Evolutionary conservation across 495 filamentous ascomycete species (phyloP).

Genomic region (Thermochaetoides thermophila): DNA sequence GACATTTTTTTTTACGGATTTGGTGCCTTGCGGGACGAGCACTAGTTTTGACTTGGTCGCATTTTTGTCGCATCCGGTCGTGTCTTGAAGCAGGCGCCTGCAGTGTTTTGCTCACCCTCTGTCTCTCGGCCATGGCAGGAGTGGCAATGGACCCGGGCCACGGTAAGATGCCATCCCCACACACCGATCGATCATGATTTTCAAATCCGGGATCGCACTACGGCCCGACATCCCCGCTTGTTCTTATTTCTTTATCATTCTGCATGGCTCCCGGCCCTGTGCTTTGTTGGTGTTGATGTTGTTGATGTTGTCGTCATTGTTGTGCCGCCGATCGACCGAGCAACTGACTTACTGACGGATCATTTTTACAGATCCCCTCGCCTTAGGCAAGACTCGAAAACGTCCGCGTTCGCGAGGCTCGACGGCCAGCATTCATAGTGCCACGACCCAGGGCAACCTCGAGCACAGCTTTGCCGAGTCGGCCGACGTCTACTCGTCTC

Average conservation of each 20-base stretch:
- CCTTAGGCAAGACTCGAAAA: constrained; percentile 34
- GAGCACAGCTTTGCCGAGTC: constrained; percentile 41
- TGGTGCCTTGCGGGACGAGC: not conserved
- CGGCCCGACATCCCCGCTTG: no score
- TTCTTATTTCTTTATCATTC: no score
- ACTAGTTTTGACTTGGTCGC: not conserved
- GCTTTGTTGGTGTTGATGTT: no score
- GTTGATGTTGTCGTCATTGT: not conserved
- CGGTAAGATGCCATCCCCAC: constrained; percentile 12
- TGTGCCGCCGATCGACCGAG: not conserved
- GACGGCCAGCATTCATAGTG: constrained; percentile 66
- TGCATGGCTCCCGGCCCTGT: no score
- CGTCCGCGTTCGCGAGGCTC: constrained; percentile 68
- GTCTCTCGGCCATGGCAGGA: constrained; percentile 9
- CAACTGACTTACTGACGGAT: no score
- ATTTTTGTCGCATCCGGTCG: constrained; percentile 11
- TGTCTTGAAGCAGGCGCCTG: constrained; percentile 16
- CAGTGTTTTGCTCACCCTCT: no score
- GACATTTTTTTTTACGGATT: constrained; percentile 7
- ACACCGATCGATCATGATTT: no score
- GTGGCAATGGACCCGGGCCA: constrained; percentile 20
- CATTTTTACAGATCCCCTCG: constrained; percentile 15
- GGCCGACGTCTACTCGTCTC: constrained; percentile 36
- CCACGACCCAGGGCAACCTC: constrained; percentile 49
- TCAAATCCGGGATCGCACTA: no score